These are phyloP conservation scores for Solanum sejunctum DNA, from an alignment of 257 asterid species.

Conservation along the genomic window DNA sequence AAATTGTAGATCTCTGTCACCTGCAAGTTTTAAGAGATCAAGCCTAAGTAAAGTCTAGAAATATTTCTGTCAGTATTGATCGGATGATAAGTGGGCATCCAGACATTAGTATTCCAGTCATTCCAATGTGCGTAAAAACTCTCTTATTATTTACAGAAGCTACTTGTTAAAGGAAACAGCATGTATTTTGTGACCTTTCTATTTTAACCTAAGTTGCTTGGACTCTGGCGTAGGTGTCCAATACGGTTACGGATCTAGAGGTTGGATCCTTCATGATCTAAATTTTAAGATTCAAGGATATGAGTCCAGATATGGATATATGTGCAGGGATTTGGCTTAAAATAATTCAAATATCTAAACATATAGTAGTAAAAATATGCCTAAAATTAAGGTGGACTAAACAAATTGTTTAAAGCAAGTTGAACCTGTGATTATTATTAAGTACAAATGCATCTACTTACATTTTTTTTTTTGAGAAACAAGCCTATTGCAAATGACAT, in stretches of 20 bases:
- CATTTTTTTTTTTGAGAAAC: neutral
- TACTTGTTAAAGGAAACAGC: neutral
- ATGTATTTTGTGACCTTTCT: neutral
- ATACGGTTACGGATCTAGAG: neutral
- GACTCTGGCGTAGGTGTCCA: neutral
- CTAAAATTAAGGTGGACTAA: neutral
- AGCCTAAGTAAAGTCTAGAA: neutral
- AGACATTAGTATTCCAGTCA: neutral
- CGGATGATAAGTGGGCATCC: neutral
- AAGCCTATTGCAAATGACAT: neutral
- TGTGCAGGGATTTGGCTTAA: neutral
- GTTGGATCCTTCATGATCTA: neutral
- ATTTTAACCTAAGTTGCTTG: neutral
- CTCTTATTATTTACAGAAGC: neutral
- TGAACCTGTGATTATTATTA: neutral
- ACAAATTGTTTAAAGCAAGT: neutral
- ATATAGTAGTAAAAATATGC: neutral
- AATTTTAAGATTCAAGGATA: neutral
- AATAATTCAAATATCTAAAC: neutral
- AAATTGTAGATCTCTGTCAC: conserved; percentile 85
- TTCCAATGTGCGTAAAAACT: neutral
- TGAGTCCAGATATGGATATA: neutral
- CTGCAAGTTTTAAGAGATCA: conserved; percentile 20
- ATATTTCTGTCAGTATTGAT: neutral
- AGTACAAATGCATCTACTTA: neutral